Conservation (phyloP, 1,139 yeast genomes). For the Yamadazyma atmosphaerica region DNA sequence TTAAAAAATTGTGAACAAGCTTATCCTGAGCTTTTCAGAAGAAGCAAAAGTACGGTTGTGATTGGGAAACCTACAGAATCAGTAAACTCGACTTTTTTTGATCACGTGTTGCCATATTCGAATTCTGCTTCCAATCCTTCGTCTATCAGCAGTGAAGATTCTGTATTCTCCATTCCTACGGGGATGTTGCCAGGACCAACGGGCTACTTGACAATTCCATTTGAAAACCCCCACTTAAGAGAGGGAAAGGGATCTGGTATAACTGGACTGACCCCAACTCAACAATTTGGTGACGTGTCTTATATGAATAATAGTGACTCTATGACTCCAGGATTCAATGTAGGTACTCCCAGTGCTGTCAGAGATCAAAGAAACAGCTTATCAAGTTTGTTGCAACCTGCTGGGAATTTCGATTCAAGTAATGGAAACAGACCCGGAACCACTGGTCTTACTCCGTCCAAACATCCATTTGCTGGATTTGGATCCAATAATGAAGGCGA, state of each 20-base stretch:
- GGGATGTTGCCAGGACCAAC: constrained; percentile 15
- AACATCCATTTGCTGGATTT: background rate
- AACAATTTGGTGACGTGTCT: background rate
- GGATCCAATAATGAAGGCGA: constrained; percentile 8
- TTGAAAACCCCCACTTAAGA: constrained; percentile 2
- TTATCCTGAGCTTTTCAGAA: constrained; percentile 28
- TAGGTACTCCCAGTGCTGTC: constrained; percentile 2
- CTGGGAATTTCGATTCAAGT: background rate
- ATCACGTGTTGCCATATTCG: background rate
- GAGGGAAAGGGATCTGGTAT: background rate
- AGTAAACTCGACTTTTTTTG: background rate
- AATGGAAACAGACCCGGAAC: background rate
- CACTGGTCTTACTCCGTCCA: background rate
- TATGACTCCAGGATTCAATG: background rate
- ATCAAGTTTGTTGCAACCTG: constrained; percentile 1
- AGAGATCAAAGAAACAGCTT: constrained; percentile 5
- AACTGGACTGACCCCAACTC: no score
- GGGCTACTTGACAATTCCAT: constrained; percentile 14
- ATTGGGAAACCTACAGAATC: background rate
- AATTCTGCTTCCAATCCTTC: background rate
- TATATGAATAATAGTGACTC: no score
- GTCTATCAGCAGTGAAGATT: constrained; percentile 14
- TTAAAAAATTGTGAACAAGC: constrained; percentile 21
- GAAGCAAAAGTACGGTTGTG: constrained; percentile 1
- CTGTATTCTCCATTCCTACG: constrained; percentile 15